Evolutionary conservation across 1,139 yeast genomes (phyloP), one percentile per base, ranked within the genome.

Genomic region (Blastobotrys arbuscula): DNA sequence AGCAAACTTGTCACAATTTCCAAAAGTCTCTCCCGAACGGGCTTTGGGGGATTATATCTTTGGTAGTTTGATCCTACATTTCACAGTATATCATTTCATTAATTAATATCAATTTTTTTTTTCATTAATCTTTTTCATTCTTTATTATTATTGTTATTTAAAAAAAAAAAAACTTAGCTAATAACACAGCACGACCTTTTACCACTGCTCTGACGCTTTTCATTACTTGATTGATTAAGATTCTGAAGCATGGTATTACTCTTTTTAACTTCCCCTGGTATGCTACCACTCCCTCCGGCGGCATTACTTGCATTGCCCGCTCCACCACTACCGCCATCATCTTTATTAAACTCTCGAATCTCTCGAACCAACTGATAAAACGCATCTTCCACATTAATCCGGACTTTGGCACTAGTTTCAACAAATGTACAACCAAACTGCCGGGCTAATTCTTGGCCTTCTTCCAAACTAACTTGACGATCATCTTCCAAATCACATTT

Each of bases 371-470:
- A 72, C 39, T 81, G 84, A 62, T 76, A 83, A 66, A 94, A 92
- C 2, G 95, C 88, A 61, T 88, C 95, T 65, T 92, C 97, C 47
- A 94, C 97, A 61, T 92, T 90, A 65, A 88, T 81, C 57, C 95
- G 81, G 64, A 84, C 90, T 72, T 92, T 89, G 31, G 98, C 98
- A 48, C 92, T 82, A 2, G 97, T 87, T 69, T 92, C 98, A 61
- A 89, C 75, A 63, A 90, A 94, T 39, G 86, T 84, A 55, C 95
- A 85, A 57, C 77, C 75, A 60, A 78, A 81, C 54, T 77, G 77
- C 55, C 76, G 77, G 33, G 95, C 94, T 57, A 87, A 75, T 46
- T 78, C 79, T 55, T 77, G 75, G 47, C 96, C 96, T 63, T 87
- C 95, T 60, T 86, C 95, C 57, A 76, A 82, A 47, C 86, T 75